Evolutionary conservation across 2,329 filamentous ascomycete species (phyloP), one percentile per base, ranked within the genome.

Genomic region (Diaporthe amygdali): DNA sequence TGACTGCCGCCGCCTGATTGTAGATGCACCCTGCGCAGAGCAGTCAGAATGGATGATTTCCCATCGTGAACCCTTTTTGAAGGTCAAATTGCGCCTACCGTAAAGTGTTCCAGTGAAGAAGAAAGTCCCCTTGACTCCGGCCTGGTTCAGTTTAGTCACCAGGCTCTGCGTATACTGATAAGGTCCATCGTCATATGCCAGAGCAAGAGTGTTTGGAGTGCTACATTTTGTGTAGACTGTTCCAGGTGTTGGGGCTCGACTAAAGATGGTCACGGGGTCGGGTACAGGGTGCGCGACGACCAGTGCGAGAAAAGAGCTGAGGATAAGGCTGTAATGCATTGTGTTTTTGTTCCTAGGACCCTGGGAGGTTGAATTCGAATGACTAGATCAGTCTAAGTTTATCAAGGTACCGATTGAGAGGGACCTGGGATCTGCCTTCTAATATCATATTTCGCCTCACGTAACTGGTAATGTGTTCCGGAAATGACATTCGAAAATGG

Each of bases 131-230:
- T 87, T 88, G 51, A 83, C 86, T 9, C 82, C 83, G 8, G 82
- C 83, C 4, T 77, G 76, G 74, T 87, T 82, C 22, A 89, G 81
- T 20, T 83, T 85, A 74, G 89, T 85, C n/a, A 89, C 79, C 2
- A 89, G 79, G 55, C 81, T 79, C 2, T 78, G 81, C 0, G 86
- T 89, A 75, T 85, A 88, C 68, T 81, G 77, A 71, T 84, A 86
- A 1, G 87, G 87, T 0, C 86, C 86, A 67, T 89, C 87, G 68
- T 89, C 87, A 72, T 86, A 88, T 2, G 86, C 86, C n/a, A 88
- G 81, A 0, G 86, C 85, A 3, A 89, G 77, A 49, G 84, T 80
- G 15, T 82, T 82, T 0, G 85, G 81, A 70, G 79, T 81, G 69
- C 77, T 77, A 78, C 85, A 87, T 73, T 83, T 81, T 10, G 81